Conservation (phyloP, 2,329 filamentous ascomycete genomes). For the Aureobasidium pullulans region DNA sequence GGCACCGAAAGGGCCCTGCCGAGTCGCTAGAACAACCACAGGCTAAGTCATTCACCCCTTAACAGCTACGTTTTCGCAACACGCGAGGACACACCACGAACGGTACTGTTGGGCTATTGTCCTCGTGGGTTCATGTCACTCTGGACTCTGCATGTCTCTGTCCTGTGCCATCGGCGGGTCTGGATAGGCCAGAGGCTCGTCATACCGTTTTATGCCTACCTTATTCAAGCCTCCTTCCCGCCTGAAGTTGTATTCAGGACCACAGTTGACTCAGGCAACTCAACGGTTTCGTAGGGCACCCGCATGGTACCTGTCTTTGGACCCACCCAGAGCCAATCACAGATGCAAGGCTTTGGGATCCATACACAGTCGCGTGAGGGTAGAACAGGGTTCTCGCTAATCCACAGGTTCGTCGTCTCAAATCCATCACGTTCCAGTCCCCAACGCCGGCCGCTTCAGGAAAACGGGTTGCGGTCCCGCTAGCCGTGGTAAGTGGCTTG, state of each 20-base stretch:
- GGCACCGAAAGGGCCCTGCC: not conserved
- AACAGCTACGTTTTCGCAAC: not conserved
- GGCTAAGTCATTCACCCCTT: not conserved
- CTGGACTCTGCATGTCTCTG: not conserved
- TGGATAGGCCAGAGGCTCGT: not conserved
- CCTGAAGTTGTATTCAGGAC: not conserved
- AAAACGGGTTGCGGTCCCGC: not conserved
- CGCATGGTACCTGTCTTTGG: not conserved
- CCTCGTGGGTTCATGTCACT: not conserved
- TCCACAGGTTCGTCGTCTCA: not conserved
- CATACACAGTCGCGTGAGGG: not conserved
- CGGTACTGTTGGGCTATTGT: not conserved
- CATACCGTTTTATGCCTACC: not conserved
- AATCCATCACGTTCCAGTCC: not conserved
- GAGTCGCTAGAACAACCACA: not conserved
- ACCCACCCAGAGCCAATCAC: not conserved
- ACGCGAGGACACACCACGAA: not conserved
- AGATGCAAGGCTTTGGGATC: too few relatives aligned
- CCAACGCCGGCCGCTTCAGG: not conserved
- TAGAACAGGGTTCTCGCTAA: not conserved
- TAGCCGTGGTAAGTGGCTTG: slow-evolving; percentile 2
- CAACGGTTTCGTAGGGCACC: not conserved
- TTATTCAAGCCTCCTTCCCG: not conserved
- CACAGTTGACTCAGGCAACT: not conserved
- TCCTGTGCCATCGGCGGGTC: not conserved